A percentile compares a stretch with the other conserved stretches of the same genome.
Evolutionary conservation across 2,329 filamentous ascomycete genomes (phyloP).

Genomic region (Coniochaeta sp.): DNA sequence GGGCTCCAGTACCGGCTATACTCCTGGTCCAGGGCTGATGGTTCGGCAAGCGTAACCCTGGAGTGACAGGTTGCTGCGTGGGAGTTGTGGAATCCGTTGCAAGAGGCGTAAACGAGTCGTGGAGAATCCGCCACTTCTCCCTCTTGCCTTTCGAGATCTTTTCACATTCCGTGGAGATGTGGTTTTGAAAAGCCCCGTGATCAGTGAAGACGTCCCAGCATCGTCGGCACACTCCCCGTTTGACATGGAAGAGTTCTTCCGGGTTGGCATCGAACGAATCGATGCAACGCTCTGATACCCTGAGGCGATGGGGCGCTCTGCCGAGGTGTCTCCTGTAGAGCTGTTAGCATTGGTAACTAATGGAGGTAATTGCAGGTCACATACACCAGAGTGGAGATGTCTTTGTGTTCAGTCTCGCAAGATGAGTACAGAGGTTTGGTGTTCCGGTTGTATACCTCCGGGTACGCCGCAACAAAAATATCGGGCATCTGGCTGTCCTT

Average conservation of each 20-base stretch:
- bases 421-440: slow-evolving; percentile 20
- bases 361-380: slow-evolving; percentile 5
- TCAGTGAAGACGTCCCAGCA: slow-evolving; percentile 23
- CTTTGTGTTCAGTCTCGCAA: slow-evolving; percentile 23
- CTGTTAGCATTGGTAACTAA: slow-evolving; percentile 4
- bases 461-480: slow-evolving; percentile 19
- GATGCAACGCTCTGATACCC: slow-evolving; percentile 15
- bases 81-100: not conserved
- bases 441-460: slow-evolving; percentile 18
- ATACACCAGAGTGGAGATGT: slow-evolving; percentile 27
- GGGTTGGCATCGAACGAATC: slow-evolving; percentile 22
- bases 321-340: slow-evolving; percentile 21
- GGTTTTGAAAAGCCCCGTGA: slow-evolving; percentile 16
- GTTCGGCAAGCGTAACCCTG: not conserved
- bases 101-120: slow-evolving; percentile 18
- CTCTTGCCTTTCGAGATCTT: slow-evolving; percentile 20
- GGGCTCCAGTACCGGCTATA: not conserved
- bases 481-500: slow-evolving; percentile 18
- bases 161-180: slow-evolving; percentile 15
- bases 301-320: slow-evolving; percentile 22
- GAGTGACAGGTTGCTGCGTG: not conserved
- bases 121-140: slow-evolving; percentile 21
- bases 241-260: slow-evolving; percentile 16
- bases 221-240: slow-evolving; percentile 22
- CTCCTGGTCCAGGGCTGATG: not conserved